Base-by-base conservation (phyloP, 2,329 filamentous ascomycete genomes). In the Trichocomaceae sp. region DNA sequence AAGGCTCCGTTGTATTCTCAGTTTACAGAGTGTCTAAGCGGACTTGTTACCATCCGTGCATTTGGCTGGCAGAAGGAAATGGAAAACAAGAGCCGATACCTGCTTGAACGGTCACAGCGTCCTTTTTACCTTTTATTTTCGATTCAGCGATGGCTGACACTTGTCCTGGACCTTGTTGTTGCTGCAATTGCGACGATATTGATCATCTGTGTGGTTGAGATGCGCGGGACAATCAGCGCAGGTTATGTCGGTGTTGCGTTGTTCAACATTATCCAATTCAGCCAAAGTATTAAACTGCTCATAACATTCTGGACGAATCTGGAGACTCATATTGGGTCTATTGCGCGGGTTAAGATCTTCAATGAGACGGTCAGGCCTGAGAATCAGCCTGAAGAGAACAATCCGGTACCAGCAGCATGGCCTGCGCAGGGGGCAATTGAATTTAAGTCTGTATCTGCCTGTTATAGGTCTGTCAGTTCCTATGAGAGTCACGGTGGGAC, bases 1-100 rank as follows among this genome's bases (percentile, higher is more conserved):
- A 84, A 85, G 59, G 77, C 78, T 0, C 81, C 81, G 0, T 67
- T 84, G 0, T 83, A 80, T 68, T 79, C 73, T 15, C 71, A 83
- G 57, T 84, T 83, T 59, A 71, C 78, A 20, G 81, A 83, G 58
- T 79, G 77, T 2, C 73, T 83, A 42, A 75, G 75, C 33, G 82
- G 82, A 0, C 63, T 83, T 0, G 70, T 74, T 0, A 84, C 81
- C 0, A 72, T 84, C 23, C 75, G 81, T 9, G 78, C 81, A 1
- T 83, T 82, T 57, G 75, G 77, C 1, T 83, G 80, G 80, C 69
- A 76, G n/a, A 58, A 66, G 0, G 63, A 66, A 5, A 71, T 76
- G 52, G 67, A 75, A 15, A 60, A 73, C 26, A 72, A 72, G 57
- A 81, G 80, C 54, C 65, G 76, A 15, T 58, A 61, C 3, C 70